Evolutionary conservation across 352 stramenopile species (phyloP), one percentile per base, ranked within the genome.

Genomic region (Pythium dissimile): DNA sequence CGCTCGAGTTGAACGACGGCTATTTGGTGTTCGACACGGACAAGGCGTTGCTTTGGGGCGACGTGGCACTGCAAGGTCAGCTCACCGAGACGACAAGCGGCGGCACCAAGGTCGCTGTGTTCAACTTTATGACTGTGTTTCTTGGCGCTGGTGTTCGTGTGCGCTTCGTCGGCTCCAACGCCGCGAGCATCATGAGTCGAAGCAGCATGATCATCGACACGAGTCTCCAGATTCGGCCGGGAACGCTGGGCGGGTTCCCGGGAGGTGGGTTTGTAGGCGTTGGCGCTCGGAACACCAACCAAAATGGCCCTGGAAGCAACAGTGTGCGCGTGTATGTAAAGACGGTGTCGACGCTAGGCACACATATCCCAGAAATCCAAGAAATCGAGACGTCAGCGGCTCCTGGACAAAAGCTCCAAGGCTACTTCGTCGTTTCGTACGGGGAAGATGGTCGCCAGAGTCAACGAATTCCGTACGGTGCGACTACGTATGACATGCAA

Each of bases 121-220:
- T 97, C 73, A 97, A 97, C 53, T 99, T 98, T 62, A 91, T 98
- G 69, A 96, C 78, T 8, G 86, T 99, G 24, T 93, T 94, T 62
- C 73, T 99, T 27, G 80, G 78, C 15, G 53, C 59, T 18, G 71
- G 88, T 34, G 92, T 98, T 0, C 72, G 70, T 12, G 73, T 99
- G 5, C 78, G 79, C 8, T 72, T 98, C 11, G 81, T 88, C 39
- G 95, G 96, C 15, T 79, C 81, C 27, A 75, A 92, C 44, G 84
- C 95, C 1, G 68, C 98, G 47, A 82, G 75, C 2, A 80, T 99
- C 50, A 62, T 98, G 26, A 97, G 87, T 60, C 82, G 91, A 13
- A 97, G 88, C 53, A 97, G 87, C 42, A 77, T 94, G 44, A 81
- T 95, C 26, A 74, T 98, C 16, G 95, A 98, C 54, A 97, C 95